These are phyloP conservation scores for Schizochytrium sp. DNA, from an alignment of 108 stramenopile genomes.

Conservation along the genomic window DNA sequence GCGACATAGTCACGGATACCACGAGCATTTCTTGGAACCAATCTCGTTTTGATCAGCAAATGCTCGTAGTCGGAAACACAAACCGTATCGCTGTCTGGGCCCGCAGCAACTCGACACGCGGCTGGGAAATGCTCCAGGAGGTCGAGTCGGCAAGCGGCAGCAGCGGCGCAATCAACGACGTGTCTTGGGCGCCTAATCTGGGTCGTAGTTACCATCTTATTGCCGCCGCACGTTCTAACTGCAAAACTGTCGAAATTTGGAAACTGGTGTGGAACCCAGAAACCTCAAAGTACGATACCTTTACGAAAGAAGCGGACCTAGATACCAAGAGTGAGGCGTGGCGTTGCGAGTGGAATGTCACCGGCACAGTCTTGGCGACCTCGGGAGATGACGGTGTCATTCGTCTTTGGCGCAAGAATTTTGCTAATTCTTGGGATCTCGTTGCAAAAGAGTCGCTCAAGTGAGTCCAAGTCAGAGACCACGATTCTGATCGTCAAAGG, in stretches of 20 bases:
- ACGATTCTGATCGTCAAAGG: too few relatives aligned
- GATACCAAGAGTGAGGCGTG: constrained; percentile 38
- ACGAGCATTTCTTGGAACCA: constrained; percentile 77
- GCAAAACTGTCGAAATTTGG: neutral
- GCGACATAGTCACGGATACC: constrained; percentile 23
- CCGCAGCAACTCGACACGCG: constrained; percentile 52
- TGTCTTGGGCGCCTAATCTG: constrained; percentile 87
- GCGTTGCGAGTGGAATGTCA: constrained; percentile 74
- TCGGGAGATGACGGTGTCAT: constrained; percentile 71
- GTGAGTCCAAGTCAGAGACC: too few relatives aligned
- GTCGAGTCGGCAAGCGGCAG: constrained; percentile 18
- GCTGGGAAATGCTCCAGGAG: constrained; percentile 56
- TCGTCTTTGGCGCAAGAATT: constrained; percentile 36
- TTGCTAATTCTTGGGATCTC: neutral
- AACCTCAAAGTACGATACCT: neutral
- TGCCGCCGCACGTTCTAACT: constrained; percentile 31
- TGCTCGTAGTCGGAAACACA: constrained; percentile 66
- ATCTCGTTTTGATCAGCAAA: constrained; percentile 79
- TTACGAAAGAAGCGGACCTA: neutral
- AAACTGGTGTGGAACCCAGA: neutral
- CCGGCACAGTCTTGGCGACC: constrained; percentile 75
- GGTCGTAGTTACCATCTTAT: constrained; percentile 79
- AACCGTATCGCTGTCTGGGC: constrained; percentile 41
- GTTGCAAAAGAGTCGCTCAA: neutral
- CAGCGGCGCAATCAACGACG: constrained; percentile 56